These are phyloP conservation scores for Byssothecium circinans DNA, from an alignment of 2,329 filamentous ascomycete genomes.

Conservation along the genomic window DNA sequence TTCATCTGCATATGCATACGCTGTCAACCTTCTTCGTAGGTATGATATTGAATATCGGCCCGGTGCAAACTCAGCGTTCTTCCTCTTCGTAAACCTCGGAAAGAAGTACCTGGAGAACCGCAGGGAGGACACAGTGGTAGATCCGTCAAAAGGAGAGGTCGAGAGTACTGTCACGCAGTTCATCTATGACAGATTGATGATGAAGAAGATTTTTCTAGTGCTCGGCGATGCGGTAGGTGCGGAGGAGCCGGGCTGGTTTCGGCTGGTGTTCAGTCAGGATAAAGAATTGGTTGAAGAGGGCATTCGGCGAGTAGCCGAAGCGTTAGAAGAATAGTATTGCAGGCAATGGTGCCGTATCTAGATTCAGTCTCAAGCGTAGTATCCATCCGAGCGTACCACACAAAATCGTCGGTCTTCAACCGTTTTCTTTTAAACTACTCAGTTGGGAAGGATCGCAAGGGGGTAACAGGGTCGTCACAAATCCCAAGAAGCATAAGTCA, in stretches of 20 bases:
- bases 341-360: not conserved
- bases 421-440: not conserved
- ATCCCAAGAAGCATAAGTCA: too few relatives aligned
- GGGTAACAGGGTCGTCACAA: too few relatives aligned
- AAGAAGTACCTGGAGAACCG: constrained; percentile 12
- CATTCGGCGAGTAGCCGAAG: constrained; percentile 26
- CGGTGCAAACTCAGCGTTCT: constrained; percentile 50
- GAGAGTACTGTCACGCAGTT: constrained; percentile 32
- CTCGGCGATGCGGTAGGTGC: constrained; percentile 50
- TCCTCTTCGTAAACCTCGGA: constrained; percentile 47
- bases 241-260: constrained; percentile 55
- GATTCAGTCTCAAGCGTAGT: not conserved
- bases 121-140: constrained; percentile 17
- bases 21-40: constrained; percentile 20
- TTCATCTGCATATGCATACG: constrained; percentile 14
- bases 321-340: not conserved
- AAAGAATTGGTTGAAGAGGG: constrained; percentile 38
- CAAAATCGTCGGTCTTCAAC: not conserved
- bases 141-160: constrained; percentile 24
- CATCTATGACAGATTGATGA: constrained; percentile 49
- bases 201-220: constrained; percentile 55
- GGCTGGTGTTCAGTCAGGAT: constrained; percentile 51
- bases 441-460: too few relatives aligned
- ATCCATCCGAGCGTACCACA: not conserved
- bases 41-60: constrained; percentile 41